A percentile compares a stretch with the other conserved stretches of the same genome.
phyloP scores from a whole-genome alignment of 306 rosid genomes.

The Quercus mongolica region DNA sequence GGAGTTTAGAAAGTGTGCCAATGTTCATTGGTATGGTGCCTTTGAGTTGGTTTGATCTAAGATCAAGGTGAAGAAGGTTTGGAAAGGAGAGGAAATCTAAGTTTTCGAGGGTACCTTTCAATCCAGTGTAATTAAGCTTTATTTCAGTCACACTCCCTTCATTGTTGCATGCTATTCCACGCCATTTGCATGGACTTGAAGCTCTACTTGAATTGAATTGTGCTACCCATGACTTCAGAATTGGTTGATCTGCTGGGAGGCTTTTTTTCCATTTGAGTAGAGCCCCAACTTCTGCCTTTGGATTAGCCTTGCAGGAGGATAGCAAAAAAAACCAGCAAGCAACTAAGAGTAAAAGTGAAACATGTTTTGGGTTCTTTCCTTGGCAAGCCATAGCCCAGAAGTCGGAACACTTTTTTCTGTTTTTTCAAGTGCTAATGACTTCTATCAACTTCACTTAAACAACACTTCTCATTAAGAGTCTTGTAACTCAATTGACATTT shows the following conservation, averaged over 20 bases:
- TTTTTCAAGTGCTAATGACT: too few species aligned
- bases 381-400: too few species aligned
- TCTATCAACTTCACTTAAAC: too few species aligned
- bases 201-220: background rate
- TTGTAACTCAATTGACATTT: too few species aligned
- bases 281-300: background rate
- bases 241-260: background rate
- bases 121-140: constrained; percentile 13
- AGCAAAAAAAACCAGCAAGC: too few species aligned
- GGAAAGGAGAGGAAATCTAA: constrained; percentile 51
- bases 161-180: background rate
- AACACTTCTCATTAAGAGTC: too few species aligned
- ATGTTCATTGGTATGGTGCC: constrained; percentile 46
- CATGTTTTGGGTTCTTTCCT: too few species aligned
- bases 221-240: background rate
- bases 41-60: constrained; percentile 37
- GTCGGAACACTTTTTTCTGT: too few species aligned
- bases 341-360: too few species aligned
- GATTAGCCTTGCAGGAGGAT: too few species aligned
- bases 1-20: constrained; percentile 46
- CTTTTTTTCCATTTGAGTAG: background rate
- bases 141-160: too few species aligned
- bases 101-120: constrained; percentile 45
- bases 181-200: background rate
- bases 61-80: constrained; percentile 54